A percentile compares a stretch with the other conserved stretches of the same genome.
These are phyloP conservation scores for Phoenix dactylifera DNA, from an alignment of 176 grass and related monocot genomes.

Conservation along the genomic window DNA sequence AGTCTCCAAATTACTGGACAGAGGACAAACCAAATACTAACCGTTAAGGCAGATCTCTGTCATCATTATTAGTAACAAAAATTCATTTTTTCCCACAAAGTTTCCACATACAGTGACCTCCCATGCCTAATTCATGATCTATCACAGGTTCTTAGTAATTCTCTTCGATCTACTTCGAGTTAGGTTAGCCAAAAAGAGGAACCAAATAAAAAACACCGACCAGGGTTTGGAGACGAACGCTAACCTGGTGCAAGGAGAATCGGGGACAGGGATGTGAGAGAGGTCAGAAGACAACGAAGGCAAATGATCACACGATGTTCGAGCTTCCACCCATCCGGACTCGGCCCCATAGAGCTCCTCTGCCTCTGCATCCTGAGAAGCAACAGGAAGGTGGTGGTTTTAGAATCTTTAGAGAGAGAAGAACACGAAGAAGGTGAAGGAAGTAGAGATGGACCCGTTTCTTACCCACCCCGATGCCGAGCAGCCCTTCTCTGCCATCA, in stretches of 20 bases:
- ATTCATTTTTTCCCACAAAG: too few relatives aligned
- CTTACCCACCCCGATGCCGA: slow-evolving; percentile 7
- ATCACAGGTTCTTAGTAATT: too few relatives aligned
- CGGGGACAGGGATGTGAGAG: slow-evolving; percentile 41
- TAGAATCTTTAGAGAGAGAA: not conserved
- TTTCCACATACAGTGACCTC: too few relatives aligned
- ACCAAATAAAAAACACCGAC: not conserved
- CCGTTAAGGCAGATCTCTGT: too few relatives aligned
- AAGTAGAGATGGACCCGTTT: not conserved
- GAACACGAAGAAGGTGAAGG: not conserved
- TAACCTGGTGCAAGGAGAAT: slow-evolving; percentile 67
- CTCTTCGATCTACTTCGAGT: too few relatives aligned
- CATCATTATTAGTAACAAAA: too few relatives aligned
- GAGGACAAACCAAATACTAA: too few relatives aligned
- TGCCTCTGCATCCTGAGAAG: slow-evolving; percentile 31
- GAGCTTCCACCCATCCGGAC: slow-evolving; percentile 77
- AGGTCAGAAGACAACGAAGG: slow-evolving; percentile 44
- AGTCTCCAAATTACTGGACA: too few relatives aligned
- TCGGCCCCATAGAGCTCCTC: slow-evolving; percentile 38
- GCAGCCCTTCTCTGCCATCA: slow-evolving; percentile 15
- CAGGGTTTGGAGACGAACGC: too few relatives aligned
- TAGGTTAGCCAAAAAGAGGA: too few relatives aligned
- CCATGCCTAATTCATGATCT: too few relatives aligned
- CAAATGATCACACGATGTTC: slow-evolving; percentile 66
- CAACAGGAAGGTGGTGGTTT: not conserved